Base-by-base conservation (phyloP, 306 rosid genomes). In the Medicago lupulina region DNA sequence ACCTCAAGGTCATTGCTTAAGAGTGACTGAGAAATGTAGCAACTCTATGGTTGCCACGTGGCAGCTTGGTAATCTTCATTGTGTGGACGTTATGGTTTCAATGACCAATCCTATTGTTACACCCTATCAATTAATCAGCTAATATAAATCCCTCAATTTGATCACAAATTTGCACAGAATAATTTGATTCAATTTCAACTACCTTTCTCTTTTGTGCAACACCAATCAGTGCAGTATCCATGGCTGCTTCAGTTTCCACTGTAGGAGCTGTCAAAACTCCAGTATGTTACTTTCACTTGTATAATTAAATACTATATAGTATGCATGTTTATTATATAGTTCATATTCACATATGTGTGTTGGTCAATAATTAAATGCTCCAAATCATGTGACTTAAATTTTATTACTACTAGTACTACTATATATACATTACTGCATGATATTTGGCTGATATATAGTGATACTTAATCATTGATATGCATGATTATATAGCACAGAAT, bases 211-310 rank as follows among this genome's bases (percentile, higher is more conserved):
- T 70, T 12, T 73, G 9, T 58, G 39, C 38, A 23, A 47, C 64
- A 67, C 18, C 16, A 7, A 70, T 17, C 74, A 41, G 4, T 46
- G 16, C 62, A 41, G 57, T 21, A 58, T 10, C 78, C 74, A 94
- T 94, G 98, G 97, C 96, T 67, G 85, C 98, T 71, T 82, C 98
- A 63, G 80, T 90, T 80, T 87, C 98, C 79, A 89, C 97, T 46
- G 41, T 94, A 46, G 96, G 91, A 81, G 90, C 88, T 57, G 87
- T 89, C 82, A 94, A 91, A 75, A 87, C 83, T 64, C 92, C 79
- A 61, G 97, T 94, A 84, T 1, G 82, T 15, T 60, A 4, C 66
- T 50, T 55, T 64, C 16, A n/a, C 5, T 14, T 15, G 18, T 50
- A 15, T 50, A 5, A n/a, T 44, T 74, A 46, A n/a, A 31, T 39